Percentiles rank a stretch among this genome's conserved stretches.
Evolutionary conservation across 2,329 filamentous ascomycete genomes (phyloP).

Genomic region (Fusarium sp.): DNA sequence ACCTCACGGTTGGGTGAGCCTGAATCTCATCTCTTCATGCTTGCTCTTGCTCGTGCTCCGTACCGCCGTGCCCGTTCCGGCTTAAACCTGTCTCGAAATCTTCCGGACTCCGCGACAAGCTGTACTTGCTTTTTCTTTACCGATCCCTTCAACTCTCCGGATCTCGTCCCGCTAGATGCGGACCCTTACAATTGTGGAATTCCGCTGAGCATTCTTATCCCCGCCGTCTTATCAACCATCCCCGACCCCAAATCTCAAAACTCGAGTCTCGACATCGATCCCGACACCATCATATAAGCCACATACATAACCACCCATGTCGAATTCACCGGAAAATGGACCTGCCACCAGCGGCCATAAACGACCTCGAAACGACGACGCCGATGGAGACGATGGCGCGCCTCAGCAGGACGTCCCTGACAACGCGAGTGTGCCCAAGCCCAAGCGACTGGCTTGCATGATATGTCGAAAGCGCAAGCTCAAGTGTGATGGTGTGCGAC

Average conservation of each 20-base stretch:
- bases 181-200: conserved; percentile 20
- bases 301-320: conserved; percentile 44
- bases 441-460: conserved; percentile 95
- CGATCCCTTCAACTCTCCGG: neutral
- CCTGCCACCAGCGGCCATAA: conserved; percentile 51
- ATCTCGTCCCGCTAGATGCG: conserved; percentile 26
- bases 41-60: conserved; percentile 20
- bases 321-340: conserved; percentile 55
- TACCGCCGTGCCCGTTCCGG: conserved; percentile 20
- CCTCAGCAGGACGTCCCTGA: conserved; percentile 59
- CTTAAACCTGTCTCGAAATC: conserved; percentile 1
- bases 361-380: conserved; percentile 46
- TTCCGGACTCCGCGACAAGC: conserved; percentile 2
- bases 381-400: conserved; percentile 51
- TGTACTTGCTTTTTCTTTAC: neutral
- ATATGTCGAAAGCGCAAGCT: conserved; percentile 94
- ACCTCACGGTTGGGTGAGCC: conserved; percentile 11
- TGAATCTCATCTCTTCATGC: conserved; percentile 20
- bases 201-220: conserved; percentile 18
- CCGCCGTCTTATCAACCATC: conserved; percentile 31
- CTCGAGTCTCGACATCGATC: conserved; percentile 12
- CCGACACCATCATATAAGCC: conserved; percentile 6
- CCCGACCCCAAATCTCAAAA: conserved; percentile 11
- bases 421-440: conserved; percentile 74
- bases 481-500: conserved; percentile 86